Evolutionary conservation across 129 eudicot genomes (phyloP).

Genomic region (Flaveria linearis): DNA sequence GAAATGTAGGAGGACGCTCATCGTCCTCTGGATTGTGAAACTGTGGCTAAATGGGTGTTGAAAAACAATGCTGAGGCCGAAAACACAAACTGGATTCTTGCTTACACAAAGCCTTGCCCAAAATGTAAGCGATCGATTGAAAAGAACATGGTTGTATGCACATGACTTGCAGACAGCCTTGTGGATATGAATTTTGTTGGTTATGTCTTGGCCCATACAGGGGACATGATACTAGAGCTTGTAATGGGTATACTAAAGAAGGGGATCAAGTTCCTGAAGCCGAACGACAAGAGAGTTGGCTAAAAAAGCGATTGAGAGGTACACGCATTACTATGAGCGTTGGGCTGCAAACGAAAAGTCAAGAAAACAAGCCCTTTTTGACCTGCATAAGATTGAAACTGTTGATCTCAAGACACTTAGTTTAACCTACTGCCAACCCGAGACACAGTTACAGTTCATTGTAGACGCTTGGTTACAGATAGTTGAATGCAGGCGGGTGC

Average conservation of each 20-base stretch:
- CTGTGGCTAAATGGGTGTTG: slow-evolving; percentile 53
- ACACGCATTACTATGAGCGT: slow-evolving; percentile 51
- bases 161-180: slow-evolving; percentile 54
- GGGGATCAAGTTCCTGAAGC: slow-evolving; percentile 21
- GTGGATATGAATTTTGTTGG: slow-evolving; percentile 56
- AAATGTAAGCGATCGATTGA: slow-evolving; percentile 56
- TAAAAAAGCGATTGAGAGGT: slow-evolving; percentile 36
- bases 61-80: slow-evolving; percentile 49
- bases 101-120: slow-evolving; percentile 56
- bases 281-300: slow-evolving; percentile 43
- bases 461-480: slow-evolving; percentile 54
- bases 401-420: slow-evolving; percentile 29
- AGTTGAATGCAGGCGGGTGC: slow-evolving; percentile 51
- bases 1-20: slow-evolving; percentile 64
- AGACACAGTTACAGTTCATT: slow-evolving; percentile 36
- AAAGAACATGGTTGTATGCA: slow-evolving; percentile 63
- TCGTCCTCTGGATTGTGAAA: slow-evolving; percentile 54
- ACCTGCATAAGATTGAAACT: slow-evolving; percentile 29
- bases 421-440: slow-evolving; percentile 4
- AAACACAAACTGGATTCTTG: slow-evolving; percentile 57
- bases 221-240: slow-evolving; percentile 13
- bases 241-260: slow-evolving; percentile 21
- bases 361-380: slow-evolving; percentile 36
- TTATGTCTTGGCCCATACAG: slow-evolving; percentile 38
- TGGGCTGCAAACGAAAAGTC: slow-evolving; percentile 50